Evolutionary conservation across 2,329 filamentous ascomycete species (phyloP).

Genomic region (Cercospora brassicicola): DNA sequence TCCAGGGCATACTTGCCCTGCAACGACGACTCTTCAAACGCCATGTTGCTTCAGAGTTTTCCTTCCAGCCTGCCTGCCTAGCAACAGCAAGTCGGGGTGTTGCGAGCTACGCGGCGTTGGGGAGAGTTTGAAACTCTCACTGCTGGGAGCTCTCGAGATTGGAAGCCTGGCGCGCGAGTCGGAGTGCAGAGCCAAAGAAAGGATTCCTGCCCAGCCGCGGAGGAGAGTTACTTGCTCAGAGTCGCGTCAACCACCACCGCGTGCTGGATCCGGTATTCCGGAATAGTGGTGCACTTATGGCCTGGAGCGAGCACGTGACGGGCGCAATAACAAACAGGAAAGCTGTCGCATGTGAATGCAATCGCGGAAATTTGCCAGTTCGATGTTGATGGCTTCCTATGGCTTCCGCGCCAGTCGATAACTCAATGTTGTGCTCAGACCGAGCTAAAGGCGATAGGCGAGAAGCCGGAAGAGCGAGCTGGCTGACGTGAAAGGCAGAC

Average conservation of each 20-base stretch:
- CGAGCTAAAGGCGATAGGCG: constrained; percentile 9
- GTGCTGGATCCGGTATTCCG: neutral
- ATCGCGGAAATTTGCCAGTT: neutral
- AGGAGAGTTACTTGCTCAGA: neutral
- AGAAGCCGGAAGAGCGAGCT: constrained; percentile 2
- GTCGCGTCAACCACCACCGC: neutral
- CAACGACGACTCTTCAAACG: constrained; percentile 25
- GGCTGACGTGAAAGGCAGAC: constrained; percentile 2
- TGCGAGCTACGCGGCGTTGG: neutral
- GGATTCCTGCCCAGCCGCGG: neutral
- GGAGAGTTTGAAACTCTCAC: neutral
- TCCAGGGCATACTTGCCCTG: constrained; percentile 28
- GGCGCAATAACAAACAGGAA: neutral
- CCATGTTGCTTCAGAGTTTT: constrained; percentile 17
- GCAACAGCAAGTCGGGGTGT: neutral
- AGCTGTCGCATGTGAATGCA: constrained; percentile 7
- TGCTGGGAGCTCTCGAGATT: neutral
- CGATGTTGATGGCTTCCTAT: neutral
- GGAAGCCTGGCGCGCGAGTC: neutral
- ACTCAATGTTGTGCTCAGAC: neutral
- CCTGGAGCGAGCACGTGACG: constrained; percentile 1
- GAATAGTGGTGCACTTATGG: neutral
- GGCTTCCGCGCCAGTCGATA: neutral
- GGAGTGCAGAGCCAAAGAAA: neutral
- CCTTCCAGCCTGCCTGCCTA: neutral